Conservation (phyloP, 225 moss, liverwort and hornwort genomes). For the Thuidium tamariscinum region DNA sequence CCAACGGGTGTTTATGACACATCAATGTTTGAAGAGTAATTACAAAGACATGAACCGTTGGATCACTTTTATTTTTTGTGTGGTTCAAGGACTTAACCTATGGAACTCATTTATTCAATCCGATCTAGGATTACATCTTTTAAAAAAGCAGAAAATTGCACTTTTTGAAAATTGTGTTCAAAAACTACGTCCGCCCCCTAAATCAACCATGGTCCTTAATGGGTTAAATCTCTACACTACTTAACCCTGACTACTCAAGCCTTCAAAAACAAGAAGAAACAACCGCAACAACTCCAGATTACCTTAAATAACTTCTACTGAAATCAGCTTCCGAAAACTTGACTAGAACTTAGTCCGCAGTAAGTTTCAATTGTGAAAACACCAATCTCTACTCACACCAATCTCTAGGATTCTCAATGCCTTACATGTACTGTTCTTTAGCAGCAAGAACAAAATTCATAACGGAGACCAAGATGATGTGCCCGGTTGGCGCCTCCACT, state of each 20-base stretch:
- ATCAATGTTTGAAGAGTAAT: too few relatives aligned
- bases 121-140: too few relatives aligned
- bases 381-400: neutral
- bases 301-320: neutral
- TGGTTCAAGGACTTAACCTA: too few relatives aligned
- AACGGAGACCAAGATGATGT: neutral
- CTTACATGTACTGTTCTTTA: neutral
- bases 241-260: neutral
- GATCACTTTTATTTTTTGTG: too few relatives aligned
- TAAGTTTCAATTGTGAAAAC: neutral
- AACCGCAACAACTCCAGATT: neutral
- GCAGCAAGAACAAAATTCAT: neutral
- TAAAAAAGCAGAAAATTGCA: too few relatives aligned
- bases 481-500: neutral
- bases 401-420: neutral
- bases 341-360: neutral
- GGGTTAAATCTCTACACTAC: too few relatives aligned
- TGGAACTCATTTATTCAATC: too few relatives aligned
- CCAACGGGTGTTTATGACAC: too few relatives aligned
- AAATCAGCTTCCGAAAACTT: neutral
- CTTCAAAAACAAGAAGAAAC: neutral
- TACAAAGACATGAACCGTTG: too few relatives aligned
- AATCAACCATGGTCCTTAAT: too few relatives aligned
- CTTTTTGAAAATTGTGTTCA: too few relatives aligned
- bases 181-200: too few relatives aligned